Base-by-base conservation (phyloP, 1,284 basidiomycete species). In the Sanghuangporus baumii region DNA sequence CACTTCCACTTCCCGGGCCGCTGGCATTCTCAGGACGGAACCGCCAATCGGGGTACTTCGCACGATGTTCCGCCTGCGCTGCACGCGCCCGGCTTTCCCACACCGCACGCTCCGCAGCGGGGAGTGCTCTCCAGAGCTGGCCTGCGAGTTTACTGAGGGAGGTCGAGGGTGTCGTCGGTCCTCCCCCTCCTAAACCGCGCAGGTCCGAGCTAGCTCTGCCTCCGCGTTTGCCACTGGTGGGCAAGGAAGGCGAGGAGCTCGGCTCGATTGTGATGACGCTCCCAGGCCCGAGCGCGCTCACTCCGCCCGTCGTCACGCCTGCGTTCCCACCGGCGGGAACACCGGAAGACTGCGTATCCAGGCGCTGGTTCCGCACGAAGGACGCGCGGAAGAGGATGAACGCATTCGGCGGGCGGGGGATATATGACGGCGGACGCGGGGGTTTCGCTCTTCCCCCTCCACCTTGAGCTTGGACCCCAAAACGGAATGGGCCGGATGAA, bases 351-450 rank as follows among this genome's bases (percentile, higher is more conserved):
- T 26, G 38, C 5, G 16, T 31, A 16, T 50, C 63, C 8, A 60
- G 18, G 16, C 60, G 58, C 54, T 65, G 54, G 61, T 85, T 84
- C 54, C 85, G 82, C 69, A 94, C 93, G 71, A 94, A 94, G 59
- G 93, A 90, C 38, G 91, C 92, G 65, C 95, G 85, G 76, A 95
- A 97, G 73, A 97, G 86, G 70, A 97, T 96, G 77, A 96, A 97
- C 55, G 95, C 94, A 75, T 97, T 97, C 37, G 93, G 89, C 0
- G 94, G 94, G 38, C 94, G 86, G 55, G 94, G 93, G 72, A 96
- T 93, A 74, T 96, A 88, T 36, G 75, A 75, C 8, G 75, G 61
- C 60, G 74, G 68, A 8, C 65, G 62, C 11, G 61, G 48, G 26
- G 57, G 34, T 23, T 50, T 56, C 12, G 51, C 23, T 8, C 31